Evolutionary conservation across 2,329 filamentous ascomycete genomes (phyloP).

Genomic region (Talaromyces sp.): DNA sequence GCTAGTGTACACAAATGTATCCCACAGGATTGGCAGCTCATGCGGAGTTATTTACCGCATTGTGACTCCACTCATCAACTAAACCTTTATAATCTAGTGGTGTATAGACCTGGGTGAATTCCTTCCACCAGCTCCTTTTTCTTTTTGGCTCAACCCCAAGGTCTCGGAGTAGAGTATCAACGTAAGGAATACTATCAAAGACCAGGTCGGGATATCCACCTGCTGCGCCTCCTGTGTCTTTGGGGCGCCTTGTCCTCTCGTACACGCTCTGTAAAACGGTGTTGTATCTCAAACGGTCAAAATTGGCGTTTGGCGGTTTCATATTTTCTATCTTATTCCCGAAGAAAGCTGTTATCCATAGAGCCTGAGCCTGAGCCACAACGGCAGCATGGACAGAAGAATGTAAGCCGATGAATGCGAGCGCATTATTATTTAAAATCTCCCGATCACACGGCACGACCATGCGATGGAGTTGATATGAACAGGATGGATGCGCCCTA

Average conservation of each 20-base stretch:
- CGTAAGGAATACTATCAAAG: background rate
- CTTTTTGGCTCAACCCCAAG: background rate
- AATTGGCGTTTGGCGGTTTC: background rate
- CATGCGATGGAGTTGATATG: background rate
- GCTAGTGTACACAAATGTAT: background rate
- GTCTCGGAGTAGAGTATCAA: background rate
- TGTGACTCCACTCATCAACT: background rate
- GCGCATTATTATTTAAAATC: background rate
- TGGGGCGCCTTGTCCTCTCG: background rate
- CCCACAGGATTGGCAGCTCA: background rate
- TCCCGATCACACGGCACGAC: background rate
- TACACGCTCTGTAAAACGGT: background rate
- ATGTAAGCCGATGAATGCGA: background rate
- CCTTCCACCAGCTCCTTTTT: background rate
- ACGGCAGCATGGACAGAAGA: background rate
- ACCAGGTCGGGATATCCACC: background rate
- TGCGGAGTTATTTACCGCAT: background rate
- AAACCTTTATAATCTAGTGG: background rate
- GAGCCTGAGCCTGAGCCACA: background rate
- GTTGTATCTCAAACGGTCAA: background rate
- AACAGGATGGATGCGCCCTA: background rate
- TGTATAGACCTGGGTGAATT: background rate
- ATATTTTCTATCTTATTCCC: background rate
- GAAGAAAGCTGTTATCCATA: background rate
- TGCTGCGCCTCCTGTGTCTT: background rate